Evolutionary conservation across 2,329 filamentous ascomycete species (phyloP).

Genomic region (Trichoderma sp.): DNA sequence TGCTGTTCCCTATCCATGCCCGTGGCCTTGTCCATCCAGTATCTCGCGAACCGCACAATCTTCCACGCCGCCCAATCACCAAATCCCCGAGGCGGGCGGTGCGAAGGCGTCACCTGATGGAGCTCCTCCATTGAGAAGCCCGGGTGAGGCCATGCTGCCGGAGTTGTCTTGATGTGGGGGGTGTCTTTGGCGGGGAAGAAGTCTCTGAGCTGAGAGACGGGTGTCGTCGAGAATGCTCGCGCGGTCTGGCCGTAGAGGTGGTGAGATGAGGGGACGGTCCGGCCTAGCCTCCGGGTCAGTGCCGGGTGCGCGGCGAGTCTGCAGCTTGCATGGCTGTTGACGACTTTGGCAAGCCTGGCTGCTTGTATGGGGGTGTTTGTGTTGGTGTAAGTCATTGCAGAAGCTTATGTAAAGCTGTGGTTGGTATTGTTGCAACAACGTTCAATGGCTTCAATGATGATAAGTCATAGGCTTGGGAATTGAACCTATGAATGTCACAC

Average conservation of each 20-base stretch:
- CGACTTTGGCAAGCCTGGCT: conserved; percentile 27
- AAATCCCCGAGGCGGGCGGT: conserved; percentile 70
- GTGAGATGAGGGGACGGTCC: conserved; percentile 15
- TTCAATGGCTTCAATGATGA: not conserved
- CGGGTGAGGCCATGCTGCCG: conserved; percentile 69
- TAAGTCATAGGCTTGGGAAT: not conserved
- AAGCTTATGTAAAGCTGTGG: not conserved
- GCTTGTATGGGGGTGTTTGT: conserved; percentile 29
- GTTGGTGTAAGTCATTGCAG: not conserved
- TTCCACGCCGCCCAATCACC: conserved; percentile 79
- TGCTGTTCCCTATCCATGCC: conserved; percentile 73
- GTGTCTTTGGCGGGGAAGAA: conserved; percentile 66
- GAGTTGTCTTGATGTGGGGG: conserved; percentile 61
- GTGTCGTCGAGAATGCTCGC: conserved; percentile 53
- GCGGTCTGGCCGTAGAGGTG: conserved; percentile 21
- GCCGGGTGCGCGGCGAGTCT: conserved; percentile 15
- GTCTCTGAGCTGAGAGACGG: conserved; percentile 49
- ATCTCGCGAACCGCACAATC: conserved; percentile 74
- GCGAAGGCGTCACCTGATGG: conserved; percentile 70
- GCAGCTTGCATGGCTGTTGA: conserved; percentile 13
- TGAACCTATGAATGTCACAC: not conserved
- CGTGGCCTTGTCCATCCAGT: conserved; percentile 78
- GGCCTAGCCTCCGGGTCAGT: conserved; percentile 21
- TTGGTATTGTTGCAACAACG: not conserved
- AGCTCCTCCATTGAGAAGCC: conserved; percentile 80